Evolutionary conservation across 257 asterid species (phyloP).

Genomic region (Paulownia fortunei): DNA sequence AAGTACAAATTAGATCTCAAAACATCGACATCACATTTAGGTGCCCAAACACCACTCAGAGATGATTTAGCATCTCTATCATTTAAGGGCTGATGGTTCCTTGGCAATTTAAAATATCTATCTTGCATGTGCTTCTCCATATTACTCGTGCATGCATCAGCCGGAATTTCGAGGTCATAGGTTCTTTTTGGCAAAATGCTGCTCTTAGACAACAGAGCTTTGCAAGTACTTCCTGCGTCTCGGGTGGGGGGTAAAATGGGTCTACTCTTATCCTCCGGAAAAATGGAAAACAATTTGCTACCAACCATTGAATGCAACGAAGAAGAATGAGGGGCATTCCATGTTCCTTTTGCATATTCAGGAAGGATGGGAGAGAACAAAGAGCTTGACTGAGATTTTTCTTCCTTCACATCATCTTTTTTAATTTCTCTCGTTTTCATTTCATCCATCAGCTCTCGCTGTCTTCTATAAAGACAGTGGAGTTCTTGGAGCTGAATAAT

Average conservation of each 20-base stretch:
- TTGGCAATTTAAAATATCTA: conserved; percentile 20
- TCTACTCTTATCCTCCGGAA: conserved; percentile 23
- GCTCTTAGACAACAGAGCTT: conserved; percentile 18
- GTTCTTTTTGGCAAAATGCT: conserved; percentile 25
- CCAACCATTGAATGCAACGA: conserved; percentile 31
- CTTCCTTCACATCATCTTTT: conserved; percentile 31
- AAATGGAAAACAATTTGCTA: conserved; percentile 24
- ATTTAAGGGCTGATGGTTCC: conserved; percentile 14
- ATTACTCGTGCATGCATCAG: conserved; percentile 17
- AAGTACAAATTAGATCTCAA: conserved; percentile 17
- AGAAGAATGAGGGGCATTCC: conserved; percentile 42
- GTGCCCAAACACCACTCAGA: conserved; percentile 25
- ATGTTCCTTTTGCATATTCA: conserved; percentile 27
- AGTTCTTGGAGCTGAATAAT: conserved; percentile 73
- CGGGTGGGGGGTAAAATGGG: conserved; percentile 27
- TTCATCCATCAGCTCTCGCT: conserved; percentile 68
- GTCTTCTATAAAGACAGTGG: conserved; percentile 76
- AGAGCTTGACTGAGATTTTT: conserved; percentile 29
- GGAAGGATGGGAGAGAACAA: conserved; percentile 34
- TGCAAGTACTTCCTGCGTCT: conserved; percentile 7
- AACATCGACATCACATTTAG: conserved; percentile 32
- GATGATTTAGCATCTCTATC: conserved; percentile 31
- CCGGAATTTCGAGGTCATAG: conserved; percentile 37
- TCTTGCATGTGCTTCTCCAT: conserved; percentile 18
- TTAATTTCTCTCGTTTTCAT: conserved; percentile 38